Evolutionary conservation across 176 grass and related monocot species (phyloP), one percentile per base, ranked within the genome.

Genomic region (Urochloa ruziziensis): DNA sequence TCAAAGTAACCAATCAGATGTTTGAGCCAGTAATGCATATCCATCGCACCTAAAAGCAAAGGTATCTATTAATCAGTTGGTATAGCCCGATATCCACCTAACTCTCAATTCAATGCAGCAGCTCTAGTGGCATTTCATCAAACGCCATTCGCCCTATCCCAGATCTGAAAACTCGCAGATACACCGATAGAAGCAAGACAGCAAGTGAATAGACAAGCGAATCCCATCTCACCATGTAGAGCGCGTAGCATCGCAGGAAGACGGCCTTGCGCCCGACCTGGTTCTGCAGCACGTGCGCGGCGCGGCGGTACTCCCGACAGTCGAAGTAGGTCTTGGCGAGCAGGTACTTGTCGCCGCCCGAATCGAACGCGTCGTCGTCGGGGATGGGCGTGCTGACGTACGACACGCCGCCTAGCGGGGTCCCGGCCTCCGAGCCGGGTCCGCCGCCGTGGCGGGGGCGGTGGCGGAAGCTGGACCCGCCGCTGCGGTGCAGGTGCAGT

Each of bases 241-340:
- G 91, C n/a, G 97, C 93, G 72, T 99, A 96, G 93, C 93, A 94
- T n/a, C 97, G 89, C 47, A 99, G 83, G 88, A 99, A 99, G 23
- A 96, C 89, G 21, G 91, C 78, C 80, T 92, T 96, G 67, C 88
- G 86, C 3, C 91, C 93, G 27, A 71, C 74, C 63, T 96, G 93
- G 28, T 83, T 88, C 54, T 81, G 74, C 62, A 99, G 88, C 35
- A 83, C 87, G 77, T 99, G 91, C 8, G 87, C 91, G 10, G 93
- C 93, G 49, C 96, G 91, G 36, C 93, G 90, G 83, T 99, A 96
- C 91, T 99, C 93, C 23, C 93, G 91, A 71, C 96, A 99, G 87
- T 96, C 93, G 80, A 99, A 94, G 83, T 93, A 99, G 33, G 96
- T 96, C 87, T 99, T 99, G 21, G 93, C 96, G 58, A 99, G 91